phyloP scores from a whole-genome alignment of 139 green algal genomes.

The Chlorella ohadii region DNA sequence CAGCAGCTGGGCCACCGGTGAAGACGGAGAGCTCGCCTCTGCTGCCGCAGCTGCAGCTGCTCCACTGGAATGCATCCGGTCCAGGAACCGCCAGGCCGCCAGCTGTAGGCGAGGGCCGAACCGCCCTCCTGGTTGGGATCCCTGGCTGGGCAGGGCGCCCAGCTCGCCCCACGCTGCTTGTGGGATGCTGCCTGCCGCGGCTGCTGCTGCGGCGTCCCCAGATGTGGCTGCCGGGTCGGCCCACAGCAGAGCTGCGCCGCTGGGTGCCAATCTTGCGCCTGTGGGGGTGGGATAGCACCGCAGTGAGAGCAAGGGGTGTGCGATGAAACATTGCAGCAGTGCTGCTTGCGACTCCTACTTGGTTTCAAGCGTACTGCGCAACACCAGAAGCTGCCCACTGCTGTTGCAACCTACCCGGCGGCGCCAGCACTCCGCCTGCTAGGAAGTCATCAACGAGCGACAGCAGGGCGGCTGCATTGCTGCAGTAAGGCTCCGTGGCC shows the following conservation, averaged over 20 bases:
- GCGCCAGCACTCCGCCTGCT: conserved; percentile 26
- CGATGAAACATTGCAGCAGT: no score
- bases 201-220: not conserved
- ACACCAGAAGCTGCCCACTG: no score
- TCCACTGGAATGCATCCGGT: not conserved
- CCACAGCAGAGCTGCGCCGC: conserved; percentile 14
- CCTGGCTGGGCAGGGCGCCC: not conserved
- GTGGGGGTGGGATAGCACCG: not conserved
- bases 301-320: not conserved
- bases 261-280: not conserved
- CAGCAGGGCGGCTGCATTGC: conserved; percentile 51
- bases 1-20: not conserved
- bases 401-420: conserved; percentile 1
- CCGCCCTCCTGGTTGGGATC: not conserved
- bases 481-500: conserved; percentile 38
- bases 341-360: no score
- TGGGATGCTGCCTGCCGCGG: not conserved
- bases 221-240: not conserved
- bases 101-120: not conserved
- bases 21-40: not conserved
- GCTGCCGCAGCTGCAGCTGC: conserved; percentile 1
- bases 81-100: conserved; percentile 18
- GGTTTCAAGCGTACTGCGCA: no score
- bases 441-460: conserved; percentile 47
- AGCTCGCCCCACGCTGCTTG: not conserved